Base-by-base conservation (phyloP, 139 green algal genomes). In the Chlorella sp. region DNA sequence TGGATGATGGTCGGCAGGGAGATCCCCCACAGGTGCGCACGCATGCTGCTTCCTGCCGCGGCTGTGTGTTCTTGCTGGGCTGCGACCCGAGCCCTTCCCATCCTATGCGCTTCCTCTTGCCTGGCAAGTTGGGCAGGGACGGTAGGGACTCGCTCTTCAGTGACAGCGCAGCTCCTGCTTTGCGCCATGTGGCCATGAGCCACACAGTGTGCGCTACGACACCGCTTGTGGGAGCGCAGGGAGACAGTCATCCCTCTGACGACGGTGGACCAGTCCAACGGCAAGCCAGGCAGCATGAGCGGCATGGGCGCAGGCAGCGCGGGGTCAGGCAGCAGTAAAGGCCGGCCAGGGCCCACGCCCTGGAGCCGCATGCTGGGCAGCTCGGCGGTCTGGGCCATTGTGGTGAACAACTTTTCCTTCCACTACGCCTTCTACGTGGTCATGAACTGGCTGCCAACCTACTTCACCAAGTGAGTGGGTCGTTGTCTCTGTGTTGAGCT, bases 391-490 rank as follows among this genome's bases (percentile, higher is more conserved):
- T 97, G 91, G 94, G 89, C 92, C 42, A 99, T 99, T 64, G 75
- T 97, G 5, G 73, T 94, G 62, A 97, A 96, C 88, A 99, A 99
- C 87, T 99, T 97, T 81, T 91, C 90, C 36, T 99, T 99, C 78
- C 95, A 99, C 83, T 99, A 99, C 67, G 89, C 92, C 36, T 93
- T 99, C 36, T 99, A 98, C 69, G 88, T 98, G 0, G 80, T 98
- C 75, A 97, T 99, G 95, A 98, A 98, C 78, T 99, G 95, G 95
- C 76, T 98, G 77, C 95, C 95, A 5, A 98, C 95, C 3, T 99
- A 97, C 75, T 99, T 98, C 83, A 91, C 71, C 50, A 88, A 71
- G 85, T 85, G 64, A 60, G 75, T 62, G 67, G 6, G 31, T 35
- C 4, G 17, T n/a, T 35, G 61, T 35, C 27, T 35, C n/a, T 6